These are phyloP conservation scores for Ustilago sp. DNA, from an alignment of 1,284 basidiomycete species.

Conservation along the genomic window DNA sequence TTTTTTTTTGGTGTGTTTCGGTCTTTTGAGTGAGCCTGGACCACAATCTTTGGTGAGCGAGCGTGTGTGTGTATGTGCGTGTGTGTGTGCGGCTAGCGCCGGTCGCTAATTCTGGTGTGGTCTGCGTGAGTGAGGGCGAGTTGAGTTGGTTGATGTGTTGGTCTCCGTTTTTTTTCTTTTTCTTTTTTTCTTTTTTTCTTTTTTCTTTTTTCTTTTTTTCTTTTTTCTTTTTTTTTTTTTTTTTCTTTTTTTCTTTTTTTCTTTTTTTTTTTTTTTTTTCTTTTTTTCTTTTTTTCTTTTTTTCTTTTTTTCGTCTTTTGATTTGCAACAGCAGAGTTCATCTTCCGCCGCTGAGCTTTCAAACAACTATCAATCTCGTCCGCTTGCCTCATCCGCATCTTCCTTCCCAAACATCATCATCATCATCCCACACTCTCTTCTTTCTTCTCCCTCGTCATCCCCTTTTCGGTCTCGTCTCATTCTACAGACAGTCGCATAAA, in stretches of 20 bases:
- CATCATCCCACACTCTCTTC: background rate
- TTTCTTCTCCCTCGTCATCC: background rate
- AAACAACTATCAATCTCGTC: background rate
- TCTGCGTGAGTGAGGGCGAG: constrained; percentile 1
- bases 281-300: too few species aligned
- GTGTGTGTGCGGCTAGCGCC: background rate
- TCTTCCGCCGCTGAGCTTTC: constrained; percentile 10
- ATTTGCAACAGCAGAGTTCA: background rate
- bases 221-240: constrained; percentile 23
- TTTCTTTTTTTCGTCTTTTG: background rate
- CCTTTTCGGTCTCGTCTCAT: background rate
- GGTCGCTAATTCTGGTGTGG: background rate
- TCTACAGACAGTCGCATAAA: background rate
- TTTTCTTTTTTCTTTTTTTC: constrained; percentile 4
- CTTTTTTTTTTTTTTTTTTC: too few species aligned
- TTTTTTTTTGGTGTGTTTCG: background rate
- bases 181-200: constrained; percentile 23
- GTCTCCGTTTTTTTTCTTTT: constrained; percentile 35
- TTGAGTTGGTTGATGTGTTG: constrained; percentile 24
- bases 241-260: constrained; percentile 22
- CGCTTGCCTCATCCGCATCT: constrained; percentile 10
- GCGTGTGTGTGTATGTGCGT: background rate
- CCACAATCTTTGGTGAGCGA: too few species aligned
- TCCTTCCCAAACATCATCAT: background rate
- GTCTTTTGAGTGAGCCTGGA: background rate